phyloP scores from a whole-genome alignment of 768 basidiomycete species.

The Termitomyces sp. region DNA sequence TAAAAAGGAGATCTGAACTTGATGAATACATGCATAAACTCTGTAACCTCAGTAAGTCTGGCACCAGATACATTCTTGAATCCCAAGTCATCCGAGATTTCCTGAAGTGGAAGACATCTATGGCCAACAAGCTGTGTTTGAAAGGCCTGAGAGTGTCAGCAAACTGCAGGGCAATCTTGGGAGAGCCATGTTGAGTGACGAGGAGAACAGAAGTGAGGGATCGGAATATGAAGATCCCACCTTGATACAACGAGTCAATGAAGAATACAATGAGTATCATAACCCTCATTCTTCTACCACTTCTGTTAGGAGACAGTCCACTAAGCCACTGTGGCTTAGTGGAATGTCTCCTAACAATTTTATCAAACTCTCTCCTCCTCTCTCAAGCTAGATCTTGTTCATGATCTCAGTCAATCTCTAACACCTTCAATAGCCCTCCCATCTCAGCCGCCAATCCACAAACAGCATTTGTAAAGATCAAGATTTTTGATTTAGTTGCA shows the following conservation, averaged over 20 bases:
- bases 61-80: slow-evolving; percentile 77
- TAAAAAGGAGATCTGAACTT: slow-evolving; percentile 73
- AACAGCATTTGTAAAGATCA: slow-evolving; percentile 94
- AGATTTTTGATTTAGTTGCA: slow-evolving; percentile 89
- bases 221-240: slow-evolving; percentile 59
- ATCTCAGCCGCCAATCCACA: slow-evolving; percentile 77
- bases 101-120: slow-evolving; percentile 60
- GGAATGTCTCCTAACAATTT: too few species aligned
- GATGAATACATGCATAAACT: slow-evolving; percentile 85
- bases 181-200: slow-evolving; percentile 39
- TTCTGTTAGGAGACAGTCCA: too few species aligned
- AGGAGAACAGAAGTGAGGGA: slow-evolving; percentile 49
- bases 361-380: slow-evolving; percentile 42
- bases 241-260: slow-evolving; percentile 19
- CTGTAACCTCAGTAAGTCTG: slow-evolving; percentile 60
- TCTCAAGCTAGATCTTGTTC: slow-evolving; percentile 52
- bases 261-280: slow-evolving; percentile 20
- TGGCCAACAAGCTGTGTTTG: slow-evolving; percentile 10
- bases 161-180: slow-evolving; percentile 47
- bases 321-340: too few species aligned
- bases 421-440: slow-evolving; percentile 59
- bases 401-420: slow-evolving; percentile 53
- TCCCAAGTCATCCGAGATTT: slow-evolving; percentile 79
- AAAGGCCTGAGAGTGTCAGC: slow-evolving; percentile 17
- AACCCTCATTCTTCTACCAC: slow-evolving; percentile 26